Evolutionary conservation across 2,329 filamentous ascomycete genomes (phyloP), one percentile per base, ranked within the genome.

Genomic region (Sporothrix globosa): DNA sequence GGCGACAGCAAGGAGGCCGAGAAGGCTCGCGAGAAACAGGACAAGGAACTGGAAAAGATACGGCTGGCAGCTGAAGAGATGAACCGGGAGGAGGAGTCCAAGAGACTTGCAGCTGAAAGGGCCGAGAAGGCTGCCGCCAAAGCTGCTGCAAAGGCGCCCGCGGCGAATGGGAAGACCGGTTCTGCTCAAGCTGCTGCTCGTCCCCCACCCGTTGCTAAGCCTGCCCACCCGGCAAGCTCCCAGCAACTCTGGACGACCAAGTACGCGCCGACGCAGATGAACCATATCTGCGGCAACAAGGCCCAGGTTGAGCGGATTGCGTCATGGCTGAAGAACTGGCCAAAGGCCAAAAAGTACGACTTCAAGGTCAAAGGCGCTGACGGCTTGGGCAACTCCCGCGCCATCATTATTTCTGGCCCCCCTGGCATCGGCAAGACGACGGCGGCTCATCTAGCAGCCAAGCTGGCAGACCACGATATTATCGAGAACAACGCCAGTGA

Each of bases 381-480:
- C 79, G 96, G 94, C 1, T 90, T 90, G 78, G 95, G 95, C 46
- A 86, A 86, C 0, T 92, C 91, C 76, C 90, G 96, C 73, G 92
- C 95, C n/a, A 90, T 98, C 74, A 97, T 98, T 78, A 90, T 99
- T 69, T 94, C 96, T 74, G 96, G 96, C 0, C 95, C 96, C 19
- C 96, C 96, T 41, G 96, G 96, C 21, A 97, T 99, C 74, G 96
- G 96, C 75, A 99, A 99, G 82, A 99, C 96, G 2, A 99, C 96
- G 44, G 93, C 96, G 66, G 96, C 96, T 30, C 96, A 99, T 82
- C 84, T 99, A 41, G 92, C 97, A 19, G 95, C 96, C 0, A 96
- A 93, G 77, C 82, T 98, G 24, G 94, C 97, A 78, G 94, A 95
- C 1, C 98, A 93, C 77, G 96, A 99, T 79, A 87, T 97, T 56